phyloP scores from a whole-genome alignment of 768 basidiomycete genomes.

The Trametes cubensis region DNA sequence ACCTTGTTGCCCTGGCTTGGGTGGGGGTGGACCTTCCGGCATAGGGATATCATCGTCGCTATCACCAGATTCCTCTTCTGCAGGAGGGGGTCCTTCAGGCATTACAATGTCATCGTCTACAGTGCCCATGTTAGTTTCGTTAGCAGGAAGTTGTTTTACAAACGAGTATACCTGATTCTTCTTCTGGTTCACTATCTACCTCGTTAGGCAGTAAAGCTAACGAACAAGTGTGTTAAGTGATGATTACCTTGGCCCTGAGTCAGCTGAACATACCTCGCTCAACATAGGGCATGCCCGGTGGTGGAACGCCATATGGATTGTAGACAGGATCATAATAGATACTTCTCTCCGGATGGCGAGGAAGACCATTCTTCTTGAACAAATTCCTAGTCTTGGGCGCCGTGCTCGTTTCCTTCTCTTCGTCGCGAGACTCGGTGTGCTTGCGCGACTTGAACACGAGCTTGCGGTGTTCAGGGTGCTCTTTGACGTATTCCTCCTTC shows the following conservation, averaged over 20 bases:
- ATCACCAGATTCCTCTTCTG: slow-evolving; percentile 47
- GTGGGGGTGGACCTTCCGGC: slow-evolving; percentile 78
- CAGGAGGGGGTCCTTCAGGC: slow-evolving; percentile 68
- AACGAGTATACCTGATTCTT: slow-evolving; percentile 38
- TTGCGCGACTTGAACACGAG: slow-evolving; percentile 72
- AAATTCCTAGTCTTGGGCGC: slow-evolving; percentile 58
- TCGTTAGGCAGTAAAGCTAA: slow-evolving; percentile 66
- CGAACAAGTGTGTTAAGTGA: neutral
- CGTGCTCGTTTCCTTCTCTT: slow-evolving; percentile 46
- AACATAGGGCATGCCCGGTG: slow-evolving; percentile 95
- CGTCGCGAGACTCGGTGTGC: slow-evolving; percentile 42
- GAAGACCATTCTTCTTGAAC: slow-evolving; percentile 83
- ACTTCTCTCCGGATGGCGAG: slow-evolving; percentile 88
- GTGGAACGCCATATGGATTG: slow-evolving; percentile 92
- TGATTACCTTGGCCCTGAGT: neutral
- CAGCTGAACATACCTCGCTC: slow-evolving; percentile 70
- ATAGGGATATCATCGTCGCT: slow-evolving; percentile 87
- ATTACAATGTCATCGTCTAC: slow-evolving; percentile 64
- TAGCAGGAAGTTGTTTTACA: too few relatives aligned
- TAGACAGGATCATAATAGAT: slow-evolving; percentile 91
- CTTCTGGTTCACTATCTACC: slow-evolving; percentile 64
- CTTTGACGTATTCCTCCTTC: slow-evolving; percentile 89
- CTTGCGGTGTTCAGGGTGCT: slow-evolving; percentile 90
- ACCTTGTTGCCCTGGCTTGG: slow-evolving; percentile 24
- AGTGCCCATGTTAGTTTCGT: too few relatives aligned